Base-by-base conservation (phyloP, 495 filamentous ascomycete species). In the Neurospora terricola region DNA sequence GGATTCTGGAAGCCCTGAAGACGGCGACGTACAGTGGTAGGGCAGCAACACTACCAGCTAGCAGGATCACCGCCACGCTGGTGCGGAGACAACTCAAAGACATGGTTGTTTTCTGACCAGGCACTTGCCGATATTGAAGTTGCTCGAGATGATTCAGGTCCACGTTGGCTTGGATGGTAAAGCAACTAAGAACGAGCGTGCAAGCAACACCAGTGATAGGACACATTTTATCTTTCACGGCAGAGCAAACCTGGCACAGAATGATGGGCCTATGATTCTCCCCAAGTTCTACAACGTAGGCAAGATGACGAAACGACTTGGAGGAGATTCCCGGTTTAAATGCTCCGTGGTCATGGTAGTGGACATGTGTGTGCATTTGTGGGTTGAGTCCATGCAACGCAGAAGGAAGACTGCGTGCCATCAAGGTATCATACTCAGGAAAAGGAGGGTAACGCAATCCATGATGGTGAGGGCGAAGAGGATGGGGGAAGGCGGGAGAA, bases 41-140 rank as follows among this genome's bases (percentile, higher is more conserved):
- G 18, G 76, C 75, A n/a, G 42, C 9, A 39, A 73, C 71, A 6
- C 71, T 27, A 34, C 48, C 66, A 59, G 39, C 73, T 3, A 76
- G 62, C 36, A 72, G 71, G 69, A 76, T 34, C 71, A 70, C 76
- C 69, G 73, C 72, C 62, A 76, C 38, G 71, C 71, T 62, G 68
- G 69, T 68, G 72, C 72, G 75, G 69, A 74, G 72, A 42, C 69
- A 42, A 38, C 69, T 74, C 37, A 71, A 42, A 30, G 62, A 73
- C 76, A 77, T 77, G 62, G 48, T n/a, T 14, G n/a, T 18, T 37
- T 27, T 72, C 23, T 27, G 38, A 37, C 23, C 23, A 54, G 45
- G 14, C 39, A 40, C 27, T 40, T 5, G 39, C 48, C 34, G 72
- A 27, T 34, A 45, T 14, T 12, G 18, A 48, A 38, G 69, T 69